Evolutionary conservation across 1,139 yeast species (phyloP), one percentile per base, ranked within the genome.

Genomic region (Nakaseomyces bracarensis): DNA sequence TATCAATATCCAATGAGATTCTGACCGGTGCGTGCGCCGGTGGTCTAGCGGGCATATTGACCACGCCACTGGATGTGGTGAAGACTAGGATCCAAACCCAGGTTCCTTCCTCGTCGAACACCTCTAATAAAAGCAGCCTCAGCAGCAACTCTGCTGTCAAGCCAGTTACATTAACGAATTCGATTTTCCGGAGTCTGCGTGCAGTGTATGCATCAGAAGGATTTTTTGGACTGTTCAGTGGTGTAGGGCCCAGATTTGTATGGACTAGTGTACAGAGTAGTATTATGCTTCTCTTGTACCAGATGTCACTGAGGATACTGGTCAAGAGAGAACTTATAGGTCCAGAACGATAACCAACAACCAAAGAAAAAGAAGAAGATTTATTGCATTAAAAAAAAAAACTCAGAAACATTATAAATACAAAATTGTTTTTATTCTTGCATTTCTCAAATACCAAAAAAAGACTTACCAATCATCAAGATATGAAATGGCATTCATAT

Each of bases 181-280:
- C 93, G 2, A 79, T 89, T 0, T 46, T 72, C 21, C 68, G 67
- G 41, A 89, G 95, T 11, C 65, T 91, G 42, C 58, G 63, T n/a
- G 71, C 75, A 9, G 82, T 91, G 4, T 83, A 81, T 57, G 71
- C 65, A 45, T 68, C 72, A 22, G 96, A 91, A 60, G 97, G 98
- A 1, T 45, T 82, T 0, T 50, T 74, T 1, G 96, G 96, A 0
- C 69, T 86, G 38, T 89, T 91, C 64, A 77, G 91, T 28, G 98
- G 98, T 1, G 96, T 93, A 9, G 96, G 96, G 0, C 98, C 98
- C 0, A 70, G 98, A 48, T 79, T 89, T 50, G 84, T 91, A 7
- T 91, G 98, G 98, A 89, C 98, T 0, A 86, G 95, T 49, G 72
- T 89, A 13, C 98, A 91, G 62, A 85, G 96, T 62, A 84, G 96